Evolutionary conservation across 2,329 filamentous ascomycete genomes (phyloP).

Genomic region (Lachnellula hyalina): DNA sequence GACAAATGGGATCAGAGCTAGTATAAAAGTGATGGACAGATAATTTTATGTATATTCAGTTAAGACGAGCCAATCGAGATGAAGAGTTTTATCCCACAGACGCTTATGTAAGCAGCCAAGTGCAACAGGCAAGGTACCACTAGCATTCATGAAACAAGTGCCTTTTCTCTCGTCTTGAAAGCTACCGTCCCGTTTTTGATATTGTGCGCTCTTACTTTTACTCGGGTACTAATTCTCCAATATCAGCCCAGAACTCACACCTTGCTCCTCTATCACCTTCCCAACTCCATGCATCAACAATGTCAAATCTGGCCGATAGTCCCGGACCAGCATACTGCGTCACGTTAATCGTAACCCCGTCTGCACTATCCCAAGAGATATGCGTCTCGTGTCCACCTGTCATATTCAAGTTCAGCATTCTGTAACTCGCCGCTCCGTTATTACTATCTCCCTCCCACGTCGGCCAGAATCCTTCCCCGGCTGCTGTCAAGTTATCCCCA

Average conservation of each 20-base stretch:
- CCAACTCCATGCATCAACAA: conserved; percentile 10
- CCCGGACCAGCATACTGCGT: conserved; percentile 6
- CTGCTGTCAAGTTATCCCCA: background rate
- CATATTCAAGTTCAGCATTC: conserved; percentile 12
- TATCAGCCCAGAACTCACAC: conserved; percentile 14
- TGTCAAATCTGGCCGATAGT: conserved; percentile 2
- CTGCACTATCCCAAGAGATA: background rate
- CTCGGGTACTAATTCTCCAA: conserved; percentile 11
- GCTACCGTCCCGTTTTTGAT: too few species aligned
- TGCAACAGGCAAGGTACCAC: too few species aligned
- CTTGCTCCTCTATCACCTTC: conserved; percentile 11
- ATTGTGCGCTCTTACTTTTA: background rate
- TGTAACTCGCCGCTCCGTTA: background rate
- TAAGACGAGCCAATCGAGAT: too few species aligned
- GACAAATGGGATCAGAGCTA: too few species aligned
- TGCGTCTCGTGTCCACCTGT: conserved; percentile 7
- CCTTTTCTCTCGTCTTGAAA: too few species aligned
- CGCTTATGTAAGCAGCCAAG: too few species aligned
- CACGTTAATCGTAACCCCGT: background rate
- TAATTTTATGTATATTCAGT: too few species aligned
- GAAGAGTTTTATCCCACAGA: too few species aligned
- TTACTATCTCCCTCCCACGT: background rate
- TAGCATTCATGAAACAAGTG: too few species aligned
- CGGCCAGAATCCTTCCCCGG: background rate
- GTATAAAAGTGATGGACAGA: too few species aligned